Evolutionary conservation across 108 stramenopile genomes (phyloP), one percentile per base, ranked within the genome.

Genomic region (Pinguiococcus pyrenoidosus): DNA sequence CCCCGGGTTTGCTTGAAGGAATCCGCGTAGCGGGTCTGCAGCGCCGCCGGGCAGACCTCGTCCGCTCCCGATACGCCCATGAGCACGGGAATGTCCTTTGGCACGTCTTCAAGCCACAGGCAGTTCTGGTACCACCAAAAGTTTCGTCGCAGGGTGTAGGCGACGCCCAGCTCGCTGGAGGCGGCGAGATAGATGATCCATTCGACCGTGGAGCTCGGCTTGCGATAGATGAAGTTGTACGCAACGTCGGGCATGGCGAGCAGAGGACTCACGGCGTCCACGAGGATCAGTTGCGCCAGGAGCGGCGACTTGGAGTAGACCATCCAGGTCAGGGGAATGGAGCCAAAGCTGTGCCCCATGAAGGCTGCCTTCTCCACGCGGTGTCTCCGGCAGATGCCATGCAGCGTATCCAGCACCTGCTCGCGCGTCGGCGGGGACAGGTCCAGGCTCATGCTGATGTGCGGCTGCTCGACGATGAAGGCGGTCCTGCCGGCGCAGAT

Each of bases 71-170:
- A 64, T 32, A 83, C 26, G 29, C 57, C 67, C 1, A 89, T 66
- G 0, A 84, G 38, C 5, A 84, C 66, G 10, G 69, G 40, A 6
- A 58, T 65, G 32, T 72, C 27, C 2, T 27, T 8, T 0, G 74
- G 65, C n/a, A 85, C 37, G 43, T 85, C 83, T 29, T 83, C 75
- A 30, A 85, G 51, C 83, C 82, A 85, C 18, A 89, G 60, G 57
- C 84, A 82, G 27, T 68, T 73, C 40, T 84, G 83, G 65, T 85
- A 84, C 83, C 84, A 89, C 17, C 69, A 71, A 67, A 89, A 89
- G 42, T 89, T 74, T 25, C 87, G 51, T 40, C 82, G 62, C 4
- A 85, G 45, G 51, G 82, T 83, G 51, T 77, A 55, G 38, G 82
- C 75, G 21, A 82, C 83, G 38, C 74, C 79, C 2, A 85, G 47